Base-by-base conservation (phyloP, 1,284 basidiomycete species). In the Fomitopsis schrenkii region DNA sequence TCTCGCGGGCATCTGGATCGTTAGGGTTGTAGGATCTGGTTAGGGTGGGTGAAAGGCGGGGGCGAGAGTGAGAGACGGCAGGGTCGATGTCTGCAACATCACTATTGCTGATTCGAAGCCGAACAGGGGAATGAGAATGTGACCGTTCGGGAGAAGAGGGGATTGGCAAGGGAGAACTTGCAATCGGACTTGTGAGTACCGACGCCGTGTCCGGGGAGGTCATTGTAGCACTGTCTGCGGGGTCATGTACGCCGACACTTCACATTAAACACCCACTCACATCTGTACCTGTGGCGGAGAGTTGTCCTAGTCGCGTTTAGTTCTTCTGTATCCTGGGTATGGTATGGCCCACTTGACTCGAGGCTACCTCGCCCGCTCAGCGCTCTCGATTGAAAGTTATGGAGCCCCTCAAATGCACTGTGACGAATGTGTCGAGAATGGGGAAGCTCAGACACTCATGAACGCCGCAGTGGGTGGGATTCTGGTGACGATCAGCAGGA, bases 1-100 rank as follows among this genome's bases (percentile, higher is more conserved):
- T 83, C 71, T 94, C 91, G 56, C 84, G 79, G 26, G 82, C 84
- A 59, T 89, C 83, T 0, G 88, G 86, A 70, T 91, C 88, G 74
- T 86, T 80, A 15, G 80, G 81, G 70, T 91, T 87, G 64, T 83
- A 82, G 9, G 86, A 80, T 44, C 88, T 82, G 1, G 76, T 72
- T 26, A 88, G 73, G 0, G 85, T 86, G 1, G 91, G 89, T 0
- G 90, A 91, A 61, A 81, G 81, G 42, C 86, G 82, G 38, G 81
- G 75, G 4, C 78, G 78, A 41, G 73, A 63, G 56, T 73, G 68
- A 7, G 55, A 53, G 26, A 54, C 56, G 52, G 60, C 3, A 22
- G 60, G 48, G 30, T 61, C 56, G 48, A 72, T 66, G 41, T 85
- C 84, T 64, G 75, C 76, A 45, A 73, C 70, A 60, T 70, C 67